Evolutionary conservation across 2,329 filamentous ascomycete genomes (phyloP), one percentile per base, ranked within the genome.

Genomic region (Pestalotiopsis sp.): DNA sequence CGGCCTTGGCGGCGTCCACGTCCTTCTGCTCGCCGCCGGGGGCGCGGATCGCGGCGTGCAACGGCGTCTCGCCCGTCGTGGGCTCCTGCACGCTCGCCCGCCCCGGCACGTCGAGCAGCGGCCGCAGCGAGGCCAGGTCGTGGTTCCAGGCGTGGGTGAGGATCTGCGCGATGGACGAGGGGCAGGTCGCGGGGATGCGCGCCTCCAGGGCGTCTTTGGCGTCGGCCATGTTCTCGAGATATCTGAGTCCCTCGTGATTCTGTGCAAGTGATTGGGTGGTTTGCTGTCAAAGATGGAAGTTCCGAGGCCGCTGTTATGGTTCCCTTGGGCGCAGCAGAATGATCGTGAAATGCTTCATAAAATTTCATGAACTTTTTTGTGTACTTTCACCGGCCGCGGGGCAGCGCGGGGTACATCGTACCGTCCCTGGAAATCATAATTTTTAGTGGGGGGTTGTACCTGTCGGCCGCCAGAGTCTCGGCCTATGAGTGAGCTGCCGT

Each of bases 21-120:
- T 80, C 77, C 66, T 81, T 74, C 31, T 82, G 80, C 27, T 82
- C 81, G 11, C 78, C 78, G 2, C 76, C 72, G 14, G 80, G 78
- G 3, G 91, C 87, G n/a, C 93, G 92, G 77, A 98, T 93, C 52
- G 94, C 94, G 25, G 95, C 93, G 81, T 98, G 96, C 14, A 98
- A 86, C 11, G 95, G 94, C 9, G 94, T 94, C 80, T 92, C 94
- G 70, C 93, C 93, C 0, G 95, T 97, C 70, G 91, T 90, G 5
- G 92, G 88, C 77, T 98, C 95, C 80, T 95, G 94, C 4, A 92
- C 90, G 78, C 92, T 94, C 84, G 93, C 82, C 82, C 82, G 83
- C 68, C 84, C 91, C 63, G 86, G 89, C 3, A 82, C 86, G 75
- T 87, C 85, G 70, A 97, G 87, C 7, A 97, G 87, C 68, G 87